Percentiles rank a stretch among this genome's conserved stretches.
These are phyloP conservation scores for Candida insectorum DNA, from an alignment of 805 yeast species.

Conservation along the genomic window DNA sequence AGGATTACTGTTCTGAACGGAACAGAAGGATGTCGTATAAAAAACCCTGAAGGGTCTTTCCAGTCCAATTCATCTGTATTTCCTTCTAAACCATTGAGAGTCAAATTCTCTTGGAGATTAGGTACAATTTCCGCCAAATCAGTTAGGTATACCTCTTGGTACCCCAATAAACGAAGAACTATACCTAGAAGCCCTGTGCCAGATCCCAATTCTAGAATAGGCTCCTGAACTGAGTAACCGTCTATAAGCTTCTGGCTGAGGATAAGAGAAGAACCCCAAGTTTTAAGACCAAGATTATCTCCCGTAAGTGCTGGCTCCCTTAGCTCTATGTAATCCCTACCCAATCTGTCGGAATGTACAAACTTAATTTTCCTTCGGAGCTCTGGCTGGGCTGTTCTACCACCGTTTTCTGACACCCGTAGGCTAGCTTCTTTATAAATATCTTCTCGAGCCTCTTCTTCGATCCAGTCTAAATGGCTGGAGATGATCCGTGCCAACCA, in stretches of 20 bases:
- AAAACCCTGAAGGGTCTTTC: slow-evolving; percentile 54
- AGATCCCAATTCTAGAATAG: slow-evolving; percentile 78
- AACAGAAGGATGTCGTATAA: slow-evolving; percentile 18
- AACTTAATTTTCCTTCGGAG: slow-evolving; percentile 58
- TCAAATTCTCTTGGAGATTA: slow-evolving; percentile 60
- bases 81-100: slow-evolving; percentile 41
- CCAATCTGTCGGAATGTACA: slow-evolving; percentile 25
- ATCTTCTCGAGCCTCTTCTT: slow-evolving; percentile 27
- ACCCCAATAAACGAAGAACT: slow-evolving; percentile 54
- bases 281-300: slow-evolving; percentile 86
- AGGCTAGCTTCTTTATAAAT: slow-evolving; percentile 57
- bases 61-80: slow-evolving; percentile 68
- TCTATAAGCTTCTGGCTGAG: slow-evolving; percentile 53
- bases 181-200: slow-evolving; percentile 95
- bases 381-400: slow-evolving; percentile 78
- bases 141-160: slow-evolving; percentile 48
- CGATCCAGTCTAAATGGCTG: slow-evolving; percentile 47
- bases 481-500: slow-evolving; percentile 51
- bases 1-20: slow-evolving; percentile 61
- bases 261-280: slow-evolving; percentile 91
- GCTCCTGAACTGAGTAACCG: slow-evolving; percentile 15
- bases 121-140: slow-evolving; percentile 77
- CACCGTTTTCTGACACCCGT: slow-evolving; percentile 77
- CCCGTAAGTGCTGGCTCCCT: slow-evolving; percentile 83
- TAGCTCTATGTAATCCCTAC: slow-evolving; percentile 32